A percentile compares a stretch with the other conserved stretches of the same genome.
Evolutionary conservation across 2,329 filamentous ascomycete genomes (phyloP).

Genomic region (Lachnellula willkommii): DNA sequence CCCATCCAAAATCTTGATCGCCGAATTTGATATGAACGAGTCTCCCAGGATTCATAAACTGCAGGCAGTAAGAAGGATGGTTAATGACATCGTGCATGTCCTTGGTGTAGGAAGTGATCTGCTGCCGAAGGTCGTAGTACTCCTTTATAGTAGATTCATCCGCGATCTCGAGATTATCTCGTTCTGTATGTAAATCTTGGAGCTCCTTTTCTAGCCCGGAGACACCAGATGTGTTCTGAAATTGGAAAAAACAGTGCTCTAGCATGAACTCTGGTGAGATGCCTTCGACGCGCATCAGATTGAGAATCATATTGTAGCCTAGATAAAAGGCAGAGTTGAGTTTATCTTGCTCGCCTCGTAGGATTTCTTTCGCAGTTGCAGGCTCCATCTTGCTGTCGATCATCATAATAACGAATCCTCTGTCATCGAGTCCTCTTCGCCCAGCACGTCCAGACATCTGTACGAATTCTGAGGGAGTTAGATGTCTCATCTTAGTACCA

Average conservation of each 20-base stretch:
- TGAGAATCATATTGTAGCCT: conserved; percentile 98
- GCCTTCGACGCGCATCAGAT: conserved; percentile 95
- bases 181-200: conserved; percentile 69
- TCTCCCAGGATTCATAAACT: conserved; percentile 82
- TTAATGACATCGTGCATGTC: conserved; percentile 91
- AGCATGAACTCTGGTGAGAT: conserved; percentile 98
- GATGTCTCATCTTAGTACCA: conserved; percentile 70
- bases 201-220: conserved; percentile 79
- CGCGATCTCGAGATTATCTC: conserved; percentile 67
- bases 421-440: conserved; percentile 92
- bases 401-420: conserved; percentile 99
- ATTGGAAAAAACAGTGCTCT: conserved; percentile 97
- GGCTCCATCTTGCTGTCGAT: conserved; percentile 95
- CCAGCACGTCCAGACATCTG: conserved; percentile 98
- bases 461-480: conserved; percentile 93
- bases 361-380: conserved; percentile 86
- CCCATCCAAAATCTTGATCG: conserved; percentile 88
- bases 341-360: conserved; percentile 93
- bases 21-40: conserved; percentile 78
- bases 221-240: conserved; percentile 89
- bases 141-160: conserved; percentile 88
- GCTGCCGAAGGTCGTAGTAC: conserved; percentile 85
- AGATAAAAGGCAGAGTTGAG: conserved; percentile 97
- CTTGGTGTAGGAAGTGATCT: conserved; percentile 74
- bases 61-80: conserved; percentile 78